Evolutionary conservation across 805 yeast species (phyloP), one percentile per base, ranked within the genome.

Genomic region (Candida parachauliodes): DNA sequence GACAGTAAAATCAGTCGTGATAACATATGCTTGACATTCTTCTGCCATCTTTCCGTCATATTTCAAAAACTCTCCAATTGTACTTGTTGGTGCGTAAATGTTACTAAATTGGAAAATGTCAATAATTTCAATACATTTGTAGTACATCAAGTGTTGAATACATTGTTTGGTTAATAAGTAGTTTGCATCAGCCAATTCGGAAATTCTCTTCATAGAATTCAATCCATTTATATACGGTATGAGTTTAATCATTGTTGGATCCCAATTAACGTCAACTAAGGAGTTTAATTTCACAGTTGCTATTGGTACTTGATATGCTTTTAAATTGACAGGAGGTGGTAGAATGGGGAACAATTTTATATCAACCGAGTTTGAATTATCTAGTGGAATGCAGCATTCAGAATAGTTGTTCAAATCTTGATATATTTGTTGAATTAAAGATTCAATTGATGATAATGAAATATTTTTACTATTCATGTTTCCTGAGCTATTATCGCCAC

Each of bases 401-500:
- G 96, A 87, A 61, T 89, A 94, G 55, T 86, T 88, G 61, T 93
- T 94, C 47, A 93, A 68, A 57, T 93, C 99, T 59, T 89, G 96
- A 53, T 73, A 89, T n/a, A 93, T 74, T 56, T 93, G 96, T 57
- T 87, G 88, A 16, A 93, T 76, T 37, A 91, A 66, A 48, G 86
- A 82, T 48, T 81, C 83, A 30, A 94, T 78, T 9, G 70, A 62
- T 26, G 65, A 57, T 29, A 68, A 52, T 17, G 55, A 52, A 32
- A 66, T 60, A 32, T 52, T 52, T 30, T 59, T 62, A 37, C 64
- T 56, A 29, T 43, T 36, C 2, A 45, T 33, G 30, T 41, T 40
- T 14, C 48, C 48, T 2, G 48, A 45, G 1, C 45, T 38, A 32
- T 42, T 44, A 23, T 36, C 28, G 7, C 26, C 30, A 32, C 18